A percentile compares a stretch with the other conserved stretches of the same genome.
These are phyloP conservation scores for Aspergillus sp. DNA, from an alignment of 2,329 filamentous ascomycete species.

Conservation along the genomic window DNA sequence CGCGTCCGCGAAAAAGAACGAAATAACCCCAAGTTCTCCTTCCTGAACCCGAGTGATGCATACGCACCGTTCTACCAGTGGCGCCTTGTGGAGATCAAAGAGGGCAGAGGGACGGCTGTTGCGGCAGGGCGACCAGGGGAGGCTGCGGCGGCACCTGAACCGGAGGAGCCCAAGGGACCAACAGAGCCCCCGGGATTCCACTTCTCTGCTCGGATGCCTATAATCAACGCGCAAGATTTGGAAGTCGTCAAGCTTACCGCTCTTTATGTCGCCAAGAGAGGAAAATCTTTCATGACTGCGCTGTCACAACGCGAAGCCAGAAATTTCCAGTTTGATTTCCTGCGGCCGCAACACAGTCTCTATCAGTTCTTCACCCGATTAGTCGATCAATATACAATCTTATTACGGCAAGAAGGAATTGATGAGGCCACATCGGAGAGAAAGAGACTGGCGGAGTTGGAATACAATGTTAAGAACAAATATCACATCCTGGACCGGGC, in stretches of 20 bases:
- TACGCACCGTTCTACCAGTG: slow-evolving; percentile 88
- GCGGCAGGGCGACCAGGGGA: slow-evolving; percentile 69
- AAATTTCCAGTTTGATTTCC: slow-evolving; percentile 94
- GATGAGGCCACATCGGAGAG: slow-evolving; percentile 66
- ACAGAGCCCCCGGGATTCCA: slow-evolving; percentile 78
- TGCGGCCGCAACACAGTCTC: slow-evolving; percentile 89
- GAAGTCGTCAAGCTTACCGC: slow-evolving; percentile 69
- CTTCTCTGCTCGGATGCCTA: slow-evolving; percentile 94
- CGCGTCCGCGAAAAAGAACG: slow-evolving; percentile 79
- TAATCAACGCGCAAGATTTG: slow-evolving; percentile 90
- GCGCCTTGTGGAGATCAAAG: slow-evolving; percentile 78
- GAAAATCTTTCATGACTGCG: slow-evolving; percentile 82
- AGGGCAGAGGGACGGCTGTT: slow-evolving; percentile 72
- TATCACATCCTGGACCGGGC: slow-evolving; percentile 73
- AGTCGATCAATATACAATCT: slow-evolving; percentile 84
- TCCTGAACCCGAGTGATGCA: slow-evolving; percentile 70
- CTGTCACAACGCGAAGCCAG: slow-evolving; percentile 80
- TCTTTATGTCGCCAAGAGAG: slow-evolving; percentile 86
- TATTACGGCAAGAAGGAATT: slow-evolving; percentile 62
- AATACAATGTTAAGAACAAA: slow-evolving; percentile 69
- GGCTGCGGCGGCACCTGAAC: slow-evolving; percentile 45
- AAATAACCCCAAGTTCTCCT: slow-evolving; percentile 84
- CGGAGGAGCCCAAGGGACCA: slow-evolving; percentile 70
- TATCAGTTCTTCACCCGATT: slow-evolving; percentile 92
- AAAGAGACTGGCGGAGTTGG: slow-evolving; percentile 64